Conservation (phyloP, 768 basidiomycete species). For the Phanerodontia chrysosporium region DNA sequence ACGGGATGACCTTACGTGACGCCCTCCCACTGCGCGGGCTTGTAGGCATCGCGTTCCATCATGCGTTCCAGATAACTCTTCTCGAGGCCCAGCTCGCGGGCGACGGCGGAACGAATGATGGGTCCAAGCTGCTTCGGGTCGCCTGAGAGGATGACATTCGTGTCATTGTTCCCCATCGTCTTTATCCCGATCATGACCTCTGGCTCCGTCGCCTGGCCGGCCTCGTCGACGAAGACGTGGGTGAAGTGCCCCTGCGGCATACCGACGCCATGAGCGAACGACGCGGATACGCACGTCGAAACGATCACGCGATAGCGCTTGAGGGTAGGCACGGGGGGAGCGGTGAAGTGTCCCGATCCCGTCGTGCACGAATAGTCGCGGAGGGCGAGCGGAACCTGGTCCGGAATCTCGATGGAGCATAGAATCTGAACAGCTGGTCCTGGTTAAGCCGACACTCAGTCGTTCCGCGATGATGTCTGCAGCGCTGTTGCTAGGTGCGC, state of each 20-base stretch:
- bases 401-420: constrained; percentile 46
- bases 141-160: constrained; percentile 60
- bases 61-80: constrained; percentile 57
- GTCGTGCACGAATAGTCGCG: constrained; percentile 32
- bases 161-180: constrained; percentile 47
- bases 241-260: constrained; percentile 57
- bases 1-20: constrained; percentile 13
- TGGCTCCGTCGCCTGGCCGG: constrained; percentile 68
- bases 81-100: constrained; percentile 52
- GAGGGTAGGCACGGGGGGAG: constrained; percentile 40
- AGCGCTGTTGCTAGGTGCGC: constrained; percentile 66
- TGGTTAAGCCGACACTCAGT: constrained; percentile 31
- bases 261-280: constrained; percentile 51
- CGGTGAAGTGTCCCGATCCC: constrained; percentile 34
- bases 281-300: constrained; percentile 61
- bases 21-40: constrained; percentile 14
- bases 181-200: constrained; percentile 62
- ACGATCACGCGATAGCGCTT: constrained; percentile 51
- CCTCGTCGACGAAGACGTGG: constrained; percentile 71
- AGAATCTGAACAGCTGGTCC: constrained; percentile 49
- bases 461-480: constrained; percentile 26
- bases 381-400: constrained; percentile 35
- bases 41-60: constrained; percentile 33
- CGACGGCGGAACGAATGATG: constrained; percentile 55
- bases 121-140: constrained; percentile 74